phyloP scores from a whole-genome alignment of 2,329 filamentous ascomycete genomes.

The Stemphylium vesicarium region DNA sequence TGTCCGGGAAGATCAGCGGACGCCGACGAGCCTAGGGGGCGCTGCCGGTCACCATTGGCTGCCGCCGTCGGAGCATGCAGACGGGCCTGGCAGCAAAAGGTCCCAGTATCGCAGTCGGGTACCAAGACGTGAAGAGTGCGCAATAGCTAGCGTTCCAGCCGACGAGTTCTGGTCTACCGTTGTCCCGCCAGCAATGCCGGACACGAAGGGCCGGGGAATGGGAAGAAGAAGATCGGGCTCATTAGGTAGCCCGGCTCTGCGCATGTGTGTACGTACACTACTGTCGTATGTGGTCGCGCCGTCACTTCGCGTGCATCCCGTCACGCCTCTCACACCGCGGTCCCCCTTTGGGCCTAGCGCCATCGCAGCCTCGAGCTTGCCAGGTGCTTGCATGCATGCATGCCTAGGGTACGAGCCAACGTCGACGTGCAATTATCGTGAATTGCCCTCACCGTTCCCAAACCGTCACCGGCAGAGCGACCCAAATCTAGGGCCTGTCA shows the following conservation, averaged over 20 bases:
- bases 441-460: not conserved
- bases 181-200: no score
- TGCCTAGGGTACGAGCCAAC: not conserved
- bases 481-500: not conserved
- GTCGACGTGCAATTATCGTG: conserved; percentile 1
- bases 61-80: conserved; percentile 13
- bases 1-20: conserved; percentile 19
- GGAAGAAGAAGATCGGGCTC: no score
- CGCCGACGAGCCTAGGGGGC: conserved; percentile 7
- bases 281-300: not conserved
- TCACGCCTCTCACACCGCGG: conserved; percentile 24
- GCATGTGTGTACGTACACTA: no score
- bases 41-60: conserved; percentile 16
- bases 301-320: not conserved
- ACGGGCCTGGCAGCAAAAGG: conserved; percentile 2
- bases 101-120: not conserved
- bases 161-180: no score
- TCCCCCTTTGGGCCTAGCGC: conserved; percentile 19
- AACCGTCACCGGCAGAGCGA: not conserved
- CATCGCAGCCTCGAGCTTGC: conserved; percentile 2
- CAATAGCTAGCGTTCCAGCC: no score
- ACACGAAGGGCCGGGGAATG: no score
- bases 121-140: no score
- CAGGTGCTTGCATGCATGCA: not conserved
- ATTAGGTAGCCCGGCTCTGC: no score